Evolutionary conservation across 495 filamentous ascomycete genomes (phyloP), one percentile per base, ranked within the genome.

Genomic region (Neurospora sp.): DNA sequence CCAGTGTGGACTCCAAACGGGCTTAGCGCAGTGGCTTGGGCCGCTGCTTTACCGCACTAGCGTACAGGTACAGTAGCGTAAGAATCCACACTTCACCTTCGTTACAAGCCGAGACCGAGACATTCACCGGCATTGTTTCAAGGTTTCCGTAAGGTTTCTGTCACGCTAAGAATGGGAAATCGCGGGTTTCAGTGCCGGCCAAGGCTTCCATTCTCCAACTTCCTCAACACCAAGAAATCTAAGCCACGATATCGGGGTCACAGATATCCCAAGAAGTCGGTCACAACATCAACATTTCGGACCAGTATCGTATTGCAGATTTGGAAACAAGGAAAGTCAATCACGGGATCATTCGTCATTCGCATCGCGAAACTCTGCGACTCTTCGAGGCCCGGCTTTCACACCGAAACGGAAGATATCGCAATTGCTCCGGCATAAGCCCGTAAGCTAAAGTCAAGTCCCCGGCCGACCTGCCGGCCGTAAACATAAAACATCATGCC

Each of bases 401-500:
- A 31, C 27, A 31, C 27, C 27, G 27, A 31, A 31, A 31, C 27
- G 27, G 27, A 31, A 31, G 53, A 61, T 61, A 61, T 65, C 53
- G 53, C 9, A 35, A 65, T 65, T 35, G 53, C 53, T 16, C 53
- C 53, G 53, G 53, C 53, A 9, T 35, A 65, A 65, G 27, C 53
- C 53, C 27, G 53, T 61, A 61, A 65, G 53, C 27, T 16, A 31
- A 4, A 59, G n/a, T 9, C 4, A 31, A 22, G 44, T 1, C 44
- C 16, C 44, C 44, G 44, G 42, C 42, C 42, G 12, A 45, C n/a
- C 16, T 45, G n/a, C n/a, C 20, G 53, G 53, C 53, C 53, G 53
- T 35, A 35, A 71, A 5, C 18, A 69, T 2, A 35, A n/a, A 8
- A 14, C n/a, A 75, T 31, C 4, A 80, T 78, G 76, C 37, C 77